Evolutionary conservation across 106 monocot species (phyloP).

Genomic region (Alisma plantagoaquatica): DNA sequence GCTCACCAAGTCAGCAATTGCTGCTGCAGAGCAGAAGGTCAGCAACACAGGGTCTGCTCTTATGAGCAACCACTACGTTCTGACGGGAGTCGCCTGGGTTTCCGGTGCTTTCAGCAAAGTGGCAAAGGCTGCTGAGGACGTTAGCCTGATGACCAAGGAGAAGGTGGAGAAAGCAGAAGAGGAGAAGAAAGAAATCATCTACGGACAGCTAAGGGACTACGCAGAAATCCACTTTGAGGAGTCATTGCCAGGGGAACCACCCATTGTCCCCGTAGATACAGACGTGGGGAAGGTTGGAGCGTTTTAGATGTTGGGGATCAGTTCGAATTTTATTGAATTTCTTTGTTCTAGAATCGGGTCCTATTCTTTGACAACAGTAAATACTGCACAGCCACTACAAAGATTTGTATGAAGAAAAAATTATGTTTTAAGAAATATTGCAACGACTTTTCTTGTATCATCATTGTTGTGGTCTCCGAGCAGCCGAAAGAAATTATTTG

Average conservation of each 20-base stretch:
- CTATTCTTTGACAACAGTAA: too few relatives aligned
- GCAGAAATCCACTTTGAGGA: slow-evolving; percentile 8
- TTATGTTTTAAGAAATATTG: too few relatives aligned
- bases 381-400: too few relatives aligned
- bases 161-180: too few relatives aligned
- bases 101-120: slow-evolving; percentile 10
- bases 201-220: not conserved
- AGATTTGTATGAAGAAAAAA: too few relatives aligned
- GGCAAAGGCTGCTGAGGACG: slow-evolving; percentile 9
- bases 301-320: too few relatives aligned
- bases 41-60: slow-evolving; percentile 10
- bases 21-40: slow-evolving; percentile 11
- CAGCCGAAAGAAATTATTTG: too few relatives aligned
- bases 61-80: slow-evolving; percentile 8
- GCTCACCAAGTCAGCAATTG: slow-evolving; percentile 11
- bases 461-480: too few relatives aligned
- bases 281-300: not conserved
- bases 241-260: slow-evolving; percentile 5
- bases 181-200: not conserved
- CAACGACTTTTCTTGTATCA: too few relatives aligned
- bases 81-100: slow-evolving; percentile 13
- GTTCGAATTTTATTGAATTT: too few relatives aligned
- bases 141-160: too few relatives aligned
- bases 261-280: slow-evolving; percentile 6
- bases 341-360: too few relatives aligned